Percentiles rank a stretch among this genome's conserved stretches.
Conservation (phyloP, 768 basidiomycete species). For the Termitomyces heimii region DNA sequence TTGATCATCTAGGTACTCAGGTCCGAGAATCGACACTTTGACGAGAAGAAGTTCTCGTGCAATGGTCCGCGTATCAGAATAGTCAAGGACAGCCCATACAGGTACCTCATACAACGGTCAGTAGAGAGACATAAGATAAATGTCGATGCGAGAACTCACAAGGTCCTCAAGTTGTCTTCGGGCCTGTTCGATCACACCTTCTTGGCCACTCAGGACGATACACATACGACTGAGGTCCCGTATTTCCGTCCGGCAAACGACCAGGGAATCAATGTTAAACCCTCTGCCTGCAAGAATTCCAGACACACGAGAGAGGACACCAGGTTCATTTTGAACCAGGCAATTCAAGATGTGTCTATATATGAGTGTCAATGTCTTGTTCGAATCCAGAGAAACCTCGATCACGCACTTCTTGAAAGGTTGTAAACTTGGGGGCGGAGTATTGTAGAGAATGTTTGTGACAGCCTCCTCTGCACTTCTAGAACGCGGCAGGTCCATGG, state of each 20-base stretch:
- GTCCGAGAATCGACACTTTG: slow-evolving; percentile 95
- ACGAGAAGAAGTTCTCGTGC: slow-evolving; percentile 91
- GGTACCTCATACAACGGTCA: slow-evolving; percentile 63
- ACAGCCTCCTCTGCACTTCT: slow-evolving; percentile 94
- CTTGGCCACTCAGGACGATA: slow-evolving; percentile 93
- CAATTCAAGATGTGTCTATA: slow-evolving; percentile 92
- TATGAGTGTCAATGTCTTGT: slow-evolving; percentile 2
- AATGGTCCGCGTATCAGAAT: slow-evolving; percentile 89
- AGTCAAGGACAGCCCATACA: slow-evolving; percentile 98
- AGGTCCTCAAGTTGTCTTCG: slow-evolving; percentile 94
- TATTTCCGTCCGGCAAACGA: slow-evolving; percentile 97
- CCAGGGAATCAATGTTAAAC: slow-evolving; percentile 98
- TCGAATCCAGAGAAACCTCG: background rate
- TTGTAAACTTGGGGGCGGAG: slow-evolving; percentile 84
- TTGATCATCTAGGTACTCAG: slow-evolving; percentile 94
- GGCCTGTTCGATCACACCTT: slow-evolving; percentile 96
- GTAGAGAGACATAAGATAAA: background rate
- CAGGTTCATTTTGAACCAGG: slow-evolving; percentile 98
- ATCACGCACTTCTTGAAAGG: slow-evolving; percentile 82
- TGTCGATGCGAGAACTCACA: slow-evolving; percentile 40
- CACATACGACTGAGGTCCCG: slow-evolving; percentile 97
- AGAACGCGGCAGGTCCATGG: slow-evolving; percentile 76
- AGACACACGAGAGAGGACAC: slow-evolving; percentile 96
- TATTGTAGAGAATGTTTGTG: slow-evolving; percentile 96
- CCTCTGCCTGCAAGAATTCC: slow-evolving; percentile 96